phyloP scores from a whole-genome alignment of 2,329 filamentous ascomycete genomes.

The Trichoderma arundinaceum region DNA sequence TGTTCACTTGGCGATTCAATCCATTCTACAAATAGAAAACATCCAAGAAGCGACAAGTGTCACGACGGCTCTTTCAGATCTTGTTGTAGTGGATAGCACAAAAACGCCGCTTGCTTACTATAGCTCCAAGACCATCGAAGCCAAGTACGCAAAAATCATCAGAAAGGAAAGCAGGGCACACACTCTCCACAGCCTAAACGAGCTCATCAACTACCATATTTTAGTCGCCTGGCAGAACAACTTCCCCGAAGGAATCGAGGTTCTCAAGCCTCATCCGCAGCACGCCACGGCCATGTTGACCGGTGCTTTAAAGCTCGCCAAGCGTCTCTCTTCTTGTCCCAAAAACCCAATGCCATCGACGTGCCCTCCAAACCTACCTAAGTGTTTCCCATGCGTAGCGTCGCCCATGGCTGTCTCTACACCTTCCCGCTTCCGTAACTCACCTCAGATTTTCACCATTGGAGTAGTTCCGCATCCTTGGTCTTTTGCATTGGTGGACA shows the following conservation, averaged over 20 bases:
- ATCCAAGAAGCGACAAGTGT: constrained; percentile 65
- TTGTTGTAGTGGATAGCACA: constrained; percentile 68
- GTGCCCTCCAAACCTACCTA: constrained; percentile 80
- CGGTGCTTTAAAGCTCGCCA: constrained; percentile 73
- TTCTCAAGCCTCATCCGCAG: constrained; percentile 78
- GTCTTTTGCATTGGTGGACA: constrained; percentile 73
- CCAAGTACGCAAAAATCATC: constrained; percentile 71
- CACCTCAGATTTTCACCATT: constrained; percentile 75
- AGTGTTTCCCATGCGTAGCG: constrained; percentile 73
- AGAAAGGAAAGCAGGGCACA: constrained; percentile 56
- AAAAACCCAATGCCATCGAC: constrained; percentile 73
- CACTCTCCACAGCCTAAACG: constrained; percentile 70
- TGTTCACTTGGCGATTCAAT: constrained; percentile 67
- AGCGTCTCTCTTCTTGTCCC: constrained; percentile 76
- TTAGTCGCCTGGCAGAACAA: constrained; percentile 83
- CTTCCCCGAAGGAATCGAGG: constrained; percentile 76
- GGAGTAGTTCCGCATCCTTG: constrained; percentile 91
- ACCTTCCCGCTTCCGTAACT: constrained; percentile 72
- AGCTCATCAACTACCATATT: constrained; percentile 82
- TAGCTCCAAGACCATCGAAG: constrained; percentile 63
- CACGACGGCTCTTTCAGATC: constrained; percentile 63
- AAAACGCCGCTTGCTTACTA: constrained; percentile 80
- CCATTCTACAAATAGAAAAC: constrained; percentile 61
- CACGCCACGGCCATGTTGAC: constrained; percentile 76
- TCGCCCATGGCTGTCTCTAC: constrained; percentile 70